Percentiles rank a stretch among this genome's conserved stretches.
Evolutionary conservation across 2,329 filamentous ascomycete genomes (phyloP).

Genomic region (Ramularia collo-cygni): DNA sequence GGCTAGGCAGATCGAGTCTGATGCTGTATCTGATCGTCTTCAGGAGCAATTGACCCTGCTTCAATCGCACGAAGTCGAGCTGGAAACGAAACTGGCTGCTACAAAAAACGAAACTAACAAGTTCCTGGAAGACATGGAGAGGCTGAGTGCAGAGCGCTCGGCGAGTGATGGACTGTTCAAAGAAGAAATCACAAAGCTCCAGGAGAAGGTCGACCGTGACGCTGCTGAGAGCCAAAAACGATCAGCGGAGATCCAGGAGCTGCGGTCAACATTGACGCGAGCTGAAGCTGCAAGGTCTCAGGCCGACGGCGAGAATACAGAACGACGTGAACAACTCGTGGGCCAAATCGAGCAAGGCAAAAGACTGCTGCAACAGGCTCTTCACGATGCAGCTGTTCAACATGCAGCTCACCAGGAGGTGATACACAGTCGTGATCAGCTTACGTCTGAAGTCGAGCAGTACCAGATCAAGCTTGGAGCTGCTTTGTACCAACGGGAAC

Average conservation of each 20-base stretch:
- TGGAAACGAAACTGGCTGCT: constrained; percentile 7
- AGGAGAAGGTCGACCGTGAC: constrained; percentile 8
- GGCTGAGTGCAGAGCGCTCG: constrained; percentile 8
- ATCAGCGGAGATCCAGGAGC: constrained; percentile 4
- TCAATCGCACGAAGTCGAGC: constrained; percentile 13
- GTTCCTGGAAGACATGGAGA: constrained; percentile 14
- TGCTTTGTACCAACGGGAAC: constrained; percentile 4
- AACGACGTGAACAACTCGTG: constrained; percentile 8
- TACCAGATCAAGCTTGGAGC: constrained; percentile 8
- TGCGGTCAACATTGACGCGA: constrained; percentile 15
- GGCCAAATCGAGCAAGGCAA: constrained; percentile 14
- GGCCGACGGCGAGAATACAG: constrained; percentile 3
- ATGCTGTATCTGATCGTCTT: constrained; percentile 7
- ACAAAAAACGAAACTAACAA: constrained; percentile 17
- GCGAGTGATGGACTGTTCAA: constrained; percentile 7
- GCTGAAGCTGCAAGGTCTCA: constrained; percentile 11
- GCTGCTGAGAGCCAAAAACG: constrained; percentile 11
- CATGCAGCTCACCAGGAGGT: constrained; percentile 8
- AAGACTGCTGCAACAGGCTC: constrained; percentile 7
- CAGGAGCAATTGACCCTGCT: constrained; percentile 8
- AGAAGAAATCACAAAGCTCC: constrained; percentile 16
- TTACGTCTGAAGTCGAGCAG: constrained; percentile 8
- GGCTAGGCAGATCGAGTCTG: constrained; percentile 7
- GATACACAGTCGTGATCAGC: constrained; percentile 7
- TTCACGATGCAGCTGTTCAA: constrained; percentile 8